phyloP scores from a whole-genome alignment of 306 rosid genomes.

The Alnus rubra region DNA sequence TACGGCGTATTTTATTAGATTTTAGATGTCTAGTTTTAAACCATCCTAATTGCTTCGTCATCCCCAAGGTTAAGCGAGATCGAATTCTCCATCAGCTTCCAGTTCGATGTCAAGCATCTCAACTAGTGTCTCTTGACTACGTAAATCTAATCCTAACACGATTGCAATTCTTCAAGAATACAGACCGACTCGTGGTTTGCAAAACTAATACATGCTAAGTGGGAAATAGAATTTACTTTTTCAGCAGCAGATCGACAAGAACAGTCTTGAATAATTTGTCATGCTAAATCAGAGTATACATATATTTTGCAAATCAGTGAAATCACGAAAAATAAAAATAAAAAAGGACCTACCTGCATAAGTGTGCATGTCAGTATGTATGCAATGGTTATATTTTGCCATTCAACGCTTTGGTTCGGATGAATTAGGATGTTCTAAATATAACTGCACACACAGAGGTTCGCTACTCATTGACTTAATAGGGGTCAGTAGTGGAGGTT shows the following conservation, averaged over 20 bases:
- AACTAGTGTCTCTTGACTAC: neutral
- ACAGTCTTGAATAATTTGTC: neutral
- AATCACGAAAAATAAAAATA: neutral
- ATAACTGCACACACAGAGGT: conserved; percentile 73
- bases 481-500: conserved; percentile 70
- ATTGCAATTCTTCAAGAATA: neutral
- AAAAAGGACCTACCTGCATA: conserved; percentile 11
- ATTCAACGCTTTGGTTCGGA: conserved; percentile 52
- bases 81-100: neutral
- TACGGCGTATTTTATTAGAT: neutral
- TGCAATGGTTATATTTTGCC: conserved; percentile 8
- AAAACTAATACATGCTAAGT: neutral
- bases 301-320: neutral
- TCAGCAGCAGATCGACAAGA: neutral
- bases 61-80: neutral
- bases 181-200: neutral
- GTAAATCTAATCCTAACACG: neutral
- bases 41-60: neutral
- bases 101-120: neutral
- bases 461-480: conserved; percentile 69
- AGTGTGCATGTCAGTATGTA: neutral
- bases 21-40: neutral
- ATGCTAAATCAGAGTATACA: neutral
- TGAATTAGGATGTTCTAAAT: conserved; percentile 74
- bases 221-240: neutral